A percentile compares a stretch with the other conserved stretches of the same genome.
Conservation (phyloP, 306 rosid genomes). For the Vicia sativa region DNA sequence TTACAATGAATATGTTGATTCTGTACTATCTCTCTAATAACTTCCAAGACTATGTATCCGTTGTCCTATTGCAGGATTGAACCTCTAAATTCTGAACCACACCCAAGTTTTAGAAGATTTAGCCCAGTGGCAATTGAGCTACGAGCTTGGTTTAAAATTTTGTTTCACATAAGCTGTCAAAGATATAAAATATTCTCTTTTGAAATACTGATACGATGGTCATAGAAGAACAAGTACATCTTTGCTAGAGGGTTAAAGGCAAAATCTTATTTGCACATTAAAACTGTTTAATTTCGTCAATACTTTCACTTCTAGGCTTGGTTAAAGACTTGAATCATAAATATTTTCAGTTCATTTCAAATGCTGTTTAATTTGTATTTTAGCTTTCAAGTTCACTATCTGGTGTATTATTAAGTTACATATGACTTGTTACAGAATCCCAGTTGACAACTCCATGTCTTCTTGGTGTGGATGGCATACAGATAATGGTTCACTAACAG, state of each 20-base stretch:
- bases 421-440: slow-evolving; percentile 51
- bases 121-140: slow-evolving; percentile 7
- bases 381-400: slow-evolving; percentile 7
- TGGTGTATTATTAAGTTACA: neutral
- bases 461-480: slow-evolving; percentile 99
- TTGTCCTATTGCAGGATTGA: slow-evolving; percentile 1
- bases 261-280: neutral
- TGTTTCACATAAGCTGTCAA: slow-evolving; percentile 9
- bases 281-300: neutral
- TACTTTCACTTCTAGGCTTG: slow-evolving; percentile 5
- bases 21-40: too few relatives aligned
- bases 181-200: slow-evolving; percentile 11
- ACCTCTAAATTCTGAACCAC: neutral
- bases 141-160: slow-evolving; percentile 18
- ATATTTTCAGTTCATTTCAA: slow-evolving; percentile 18
- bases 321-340: neutral
- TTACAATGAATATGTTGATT: too few relatives aligned
- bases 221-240: neutral
- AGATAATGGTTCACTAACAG: slow-evolving; percentile 97
- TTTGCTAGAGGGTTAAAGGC: neutral
- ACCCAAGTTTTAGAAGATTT: slow-evolving; percentile 4
- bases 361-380: slow-evolving; percentile 10
- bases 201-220: neutral
- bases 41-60: neutral
- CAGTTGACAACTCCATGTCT: slow-evolving; percentile 58